Base-by-base conservation (phyloP, 192 early-diverging fungal genomes). In the Powellomyces hirtus region DNA sequence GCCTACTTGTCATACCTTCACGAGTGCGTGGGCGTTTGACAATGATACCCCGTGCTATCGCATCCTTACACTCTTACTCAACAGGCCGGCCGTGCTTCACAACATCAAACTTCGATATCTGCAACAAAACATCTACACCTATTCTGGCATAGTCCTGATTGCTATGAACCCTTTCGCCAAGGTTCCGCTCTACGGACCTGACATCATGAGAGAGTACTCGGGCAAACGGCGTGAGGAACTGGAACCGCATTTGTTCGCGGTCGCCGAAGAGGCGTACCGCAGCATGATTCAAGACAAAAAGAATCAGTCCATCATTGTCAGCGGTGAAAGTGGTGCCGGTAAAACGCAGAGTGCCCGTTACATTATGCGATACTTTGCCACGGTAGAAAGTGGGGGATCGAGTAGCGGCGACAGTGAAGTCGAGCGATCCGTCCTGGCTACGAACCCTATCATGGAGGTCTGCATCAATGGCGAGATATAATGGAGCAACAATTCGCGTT, bases 251-350 rank as follows among this genome's bases (percentile, higher is more conserved):
- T 85, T 99, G 81, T 99, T 98, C 83, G 95, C 97, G 24, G 95
- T 99, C 69, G 93, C 94, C 11, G 95, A 97, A 84, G 94, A 98
- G 77, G 94, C 97, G 11, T 99, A 95, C 84, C 87, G 94, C 26
- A 90, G 89, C 73, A 94, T 99, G 92, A 90, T 96, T 44, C 84
- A 92, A 20, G 94, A 96, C 65, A 81, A 89, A 60, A 86, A 85
- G 68, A 97, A 99, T 85, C 97, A 99, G 80, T 95, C 94, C 16
- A 95, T 99, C 75, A 96, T 99, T 66, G 94, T 97, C 38, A 94
- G 92, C 7, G 97, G 97, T 62, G 97, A 99, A 79, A 92, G 66
- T 71, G 81, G 74, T 73, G 97, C 97, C 22, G 97, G 97, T 75
- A 99, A 99, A 75, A 99, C 97, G 14, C 91, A 93, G 56, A 90